A percentile compares a stretch with the other conserved stretches of the same genome.
Conservation (phyloP, 2,329 filamentous ascomycete species). For the Aspergillus pseudonomiae region DNA sequence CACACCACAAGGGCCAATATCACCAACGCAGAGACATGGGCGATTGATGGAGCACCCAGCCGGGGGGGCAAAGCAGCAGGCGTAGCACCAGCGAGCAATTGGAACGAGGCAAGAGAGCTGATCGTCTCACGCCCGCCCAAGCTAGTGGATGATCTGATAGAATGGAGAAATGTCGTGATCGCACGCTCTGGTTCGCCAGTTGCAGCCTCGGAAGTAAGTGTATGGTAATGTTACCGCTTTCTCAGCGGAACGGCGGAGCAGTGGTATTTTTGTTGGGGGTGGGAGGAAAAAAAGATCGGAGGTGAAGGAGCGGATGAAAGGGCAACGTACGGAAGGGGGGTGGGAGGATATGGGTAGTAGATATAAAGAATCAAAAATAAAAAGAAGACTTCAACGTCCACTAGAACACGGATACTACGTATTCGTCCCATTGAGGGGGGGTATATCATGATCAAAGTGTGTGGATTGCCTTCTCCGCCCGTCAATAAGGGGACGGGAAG, state of each 20-base stretch:
- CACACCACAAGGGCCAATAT: constrained; percentile 16
- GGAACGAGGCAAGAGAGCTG: constrained; percentile 9
- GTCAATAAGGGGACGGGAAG: background rate
- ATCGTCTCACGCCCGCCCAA: constrained; percentile 27
- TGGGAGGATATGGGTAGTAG: background rate
- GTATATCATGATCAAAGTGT: constrained; percentile 5
- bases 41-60: background rate
- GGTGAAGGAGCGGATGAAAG: background rate
- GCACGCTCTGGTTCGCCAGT: constrained; percentile 34
- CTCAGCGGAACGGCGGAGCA: constrained; percentile 1
- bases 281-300: background rate
- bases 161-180: constrained; percentile 50
- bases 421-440: background rate
- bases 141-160: constrained; percentile 45
- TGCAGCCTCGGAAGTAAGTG: constrained; percentile 10
- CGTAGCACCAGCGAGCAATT: constrained; percentile 7
- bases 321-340: background rate
- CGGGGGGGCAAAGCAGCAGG: constrained; percentile 13
- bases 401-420: background rate
- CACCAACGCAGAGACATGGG: constrained; percentile 10
- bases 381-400: background rate
- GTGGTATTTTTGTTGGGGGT: constrained; percentile 1
- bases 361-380: background rate
- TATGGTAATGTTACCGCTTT: constrained; percentile 26
- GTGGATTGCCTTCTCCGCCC: background rate